Base-by-base conservation (phyloP, 345 rosid genomes). In the Eucalyptus tenuipes region DNA sequence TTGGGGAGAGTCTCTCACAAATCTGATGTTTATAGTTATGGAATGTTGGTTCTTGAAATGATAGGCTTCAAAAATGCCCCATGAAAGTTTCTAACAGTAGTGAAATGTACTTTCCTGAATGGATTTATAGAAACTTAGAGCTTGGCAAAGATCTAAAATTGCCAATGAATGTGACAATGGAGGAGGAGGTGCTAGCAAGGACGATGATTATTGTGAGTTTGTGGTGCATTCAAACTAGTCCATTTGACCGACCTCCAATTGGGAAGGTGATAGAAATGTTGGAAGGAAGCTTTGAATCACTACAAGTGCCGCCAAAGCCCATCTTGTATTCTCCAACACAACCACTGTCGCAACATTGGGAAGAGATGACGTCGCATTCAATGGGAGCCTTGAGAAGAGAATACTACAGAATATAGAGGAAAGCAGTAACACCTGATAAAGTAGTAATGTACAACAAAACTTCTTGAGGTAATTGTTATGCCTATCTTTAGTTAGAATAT, bases 11-110 rank as follows among this genome's bases (percentile, higher is more conserved):
- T 92, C 2, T 93, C 93, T 10, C 84, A 92, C 88, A 93, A 94
- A 40, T 92, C 93, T 1, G 94, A 94, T 88, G 93, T 92, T 7
- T 94, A 93, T 10, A 93, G 95, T 81, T 93, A 93, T 5, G 94
- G 94, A 53, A 94, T 93, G 94, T 85, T 94, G 89, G 71, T 93
- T 50, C 88, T 93, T 2, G 92, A 93, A 49, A 93, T 94, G 90
- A 88, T 93, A n/a, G 92, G 93, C 15, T 89, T 88, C 48, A 90
- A 90, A 86, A 87, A 89, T 18, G 52, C 52, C 7, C 52, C 52
- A 49, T 49, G 18, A 8, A 50, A 50, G 53, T 50, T 50, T 50
- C 53, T 20, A 50, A 50, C 53, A 1, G 3, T 16, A 50, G 53
- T 50, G 53, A 50, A 50, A 16, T 50, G 53, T 50, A 50, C 8